phyloP scores from a whole-genome alignment of 2,329 filamentous ascomycete species.

The Ophiognomonia clavigignenti-juglandacearum region DNA sequence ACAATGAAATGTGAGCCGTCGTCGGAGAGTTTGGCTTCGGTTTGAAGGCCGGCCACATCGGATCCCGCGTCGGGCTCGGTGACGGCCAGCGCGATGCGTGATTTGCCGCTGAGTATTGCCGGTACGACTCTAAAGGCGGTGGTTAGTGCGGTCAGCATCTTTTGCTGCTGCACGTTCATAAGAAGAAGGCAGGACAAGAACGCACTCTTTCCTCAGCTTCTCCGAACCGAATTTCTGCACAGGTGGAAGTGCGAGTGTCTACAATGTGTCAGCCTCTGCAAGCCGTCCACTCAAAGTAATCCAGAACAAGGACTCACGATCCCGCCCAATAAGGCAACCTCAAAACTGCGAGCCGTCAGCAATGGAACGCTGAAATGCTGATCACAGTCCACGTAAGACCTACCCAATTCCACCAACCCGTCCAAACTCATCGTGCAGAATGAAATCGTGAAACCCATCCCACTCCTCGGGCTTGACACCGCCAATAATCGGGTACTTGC shows the following conservation, averaged over 20 bases:
- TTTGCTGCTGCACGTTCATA: constrained; percentile 17
- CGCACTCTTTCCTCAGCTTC: constrained; percentile 20
- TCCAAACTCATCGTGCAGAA: constrained; percentile 31
- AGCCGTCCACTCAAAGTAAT: too few relatives aligned
- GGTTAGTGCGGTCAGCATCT: constrained; percentile 9
- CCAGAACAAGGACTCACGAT: constrained; percentile 5
- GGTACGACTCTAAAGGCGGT: constrained; percentile 17
- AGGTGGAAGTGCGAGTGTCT: constrained; percentile 17
- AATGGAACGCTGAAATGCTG: too few relatives aligned
- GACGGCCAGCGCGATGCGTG: constrained; percentile 21
- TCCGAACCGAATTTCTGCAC: constrained; percentile 22
- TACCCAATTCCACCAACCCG: constrained; percentile 19
- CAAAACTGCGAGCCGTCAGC: too few relatives aligned
- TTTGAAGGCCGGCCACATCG: constrained; percentile 16
- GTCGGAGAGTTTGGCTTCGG: constrained; percentile 12
- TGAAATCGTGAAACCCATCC: constrained; percentile 32
- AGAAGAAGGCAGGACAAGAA: constrained; percentile 11
- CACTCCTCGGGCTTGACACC: constrained; percentile 25
- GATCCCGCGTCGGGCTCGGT: constrained; percentile 20
- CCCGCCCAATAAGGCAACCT: constrained; percentile 14
- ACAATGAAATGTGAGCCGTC: constrained; percentile 41
- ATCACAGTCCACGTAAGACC: too few relatives aligned
- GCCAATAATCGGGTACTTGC: constrained; percentile 20
- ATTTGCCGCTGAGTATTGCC: constrained; percentile 33
- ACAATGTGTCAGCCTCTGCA: neutral